Conservation (phyloP, 768 basidiomycete genomes). For the Pulveroboletus ravenelii region DNA sequence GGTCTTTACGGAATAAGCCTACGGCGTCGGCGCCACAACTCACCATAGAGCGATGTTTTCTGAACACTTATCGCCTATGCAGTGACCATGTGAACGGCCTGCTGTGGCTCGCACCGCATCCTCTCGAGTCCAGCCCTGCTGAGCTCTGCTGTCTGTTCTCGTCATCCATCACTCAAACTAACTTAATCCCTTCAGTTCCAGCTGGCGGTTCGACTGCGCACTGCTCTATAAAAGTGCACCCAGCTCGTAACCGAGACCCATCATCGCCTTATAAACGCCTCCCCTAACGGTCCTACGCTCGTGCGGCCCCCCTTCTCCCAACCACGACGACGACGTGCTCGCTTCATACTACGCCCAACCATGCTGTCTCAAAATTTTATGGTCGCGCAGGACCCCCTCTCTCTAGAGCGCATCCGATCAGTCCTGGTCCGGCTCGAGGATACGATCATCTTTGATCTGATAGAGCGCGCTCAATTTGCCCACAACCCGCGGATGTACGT, state of each 20-base stretch:
- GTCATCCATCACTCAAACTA: too few species aligned
- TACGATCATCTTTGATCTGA: constrained; percentile 96
- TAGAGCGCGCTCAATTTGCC: constrained; percentile 96
- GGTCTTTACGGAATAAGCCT: too few species aligned
- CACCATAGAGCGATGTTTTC: too few species aligned
- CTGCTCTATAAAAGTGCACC: too few species aligned
- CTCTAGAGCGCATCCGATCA: constrained; percentile 81
- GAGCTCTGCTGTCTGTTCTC: too few species aligned
- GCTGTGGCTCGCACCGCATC: too few species aligned
- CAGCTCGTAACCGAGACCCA: background rate
- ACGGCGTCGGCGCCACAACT: too few species aligned
- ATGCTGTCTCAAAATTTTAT: constrained; percentile 69
- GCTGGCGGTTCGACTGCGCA: background rate
- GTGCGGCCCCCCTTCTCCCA: background rate
- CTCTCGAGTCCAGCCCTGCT: too few species aligned
- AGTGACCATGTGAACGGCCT: too few species aligned
- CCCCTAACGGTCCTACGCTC: background rate
- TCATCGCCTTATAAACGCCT: constrained; percentile 13
- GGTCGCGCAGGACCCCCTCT: constrained; percentile 69
- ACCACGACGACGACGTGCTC: constrained; percentile 19
- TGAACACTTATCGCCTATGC: too few species aligned
- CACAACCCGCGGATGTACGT: constrained; percentile 89
- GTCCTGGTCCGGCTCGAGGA: constrained; percentile 91
- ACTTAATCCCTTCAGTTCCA: background rate
- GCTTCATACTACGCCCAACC: background rate